These are phyloP conservation scores for Striga hermonthica DNA, from an alignment of 305 asterid genomes.

Conservation along the genomic window DNA sequence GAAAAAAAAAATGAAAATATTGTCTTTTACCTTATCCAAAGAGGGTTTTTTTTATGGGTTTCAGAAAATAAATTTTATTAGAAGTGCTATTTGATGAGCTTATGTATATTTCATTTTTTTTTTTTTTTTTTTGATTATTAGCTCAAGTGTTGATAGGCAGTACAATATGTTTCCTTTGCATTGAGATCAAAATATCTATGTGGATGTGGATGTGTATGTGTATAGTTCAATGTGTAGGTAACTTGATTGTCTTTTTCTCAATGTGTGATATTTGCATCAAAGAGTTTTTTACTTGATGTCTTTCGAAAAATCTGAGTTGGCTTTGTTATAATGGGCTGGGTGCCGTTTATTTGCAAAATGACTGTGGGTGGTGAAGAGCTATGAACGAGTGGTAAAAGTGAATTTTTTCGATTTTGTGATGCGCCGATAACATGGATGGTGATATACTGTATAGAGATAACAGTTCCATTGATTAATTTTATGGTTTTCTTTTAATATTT, in stretches of 20 bases:
- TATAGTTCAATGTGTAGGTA: not conserved
- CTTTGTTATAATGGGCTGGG: conserved; percentile 18
- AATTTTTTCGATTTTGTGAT: not conserved
- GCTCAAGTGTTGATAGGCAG: not conserved
- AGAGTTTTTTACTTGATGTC: not conserved
- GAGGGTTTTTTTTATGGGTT: not conserved
- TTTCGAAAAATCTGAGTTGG: not conserved
- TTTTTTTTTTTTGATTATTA: too few species aligned
- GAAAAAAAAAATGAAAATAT: too few species aligned
- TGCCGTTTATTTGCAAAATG: not conserved
- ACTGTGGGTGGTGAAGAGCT: conserved; percentile 4
- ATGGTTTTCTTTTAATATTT: too few species aligned
- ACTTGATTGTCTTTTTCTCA: not conserved
- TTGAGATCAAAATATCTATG: not conserved
- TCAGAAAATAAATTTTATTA: not conserved
- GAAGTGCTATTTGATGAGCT: not conserved
- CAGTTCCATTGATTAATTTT: too few species aligned
- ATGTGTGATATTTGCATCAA: too few species aligned
- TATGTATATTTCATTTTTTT: not conserved
- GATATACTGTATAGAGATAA: too few species aligned
- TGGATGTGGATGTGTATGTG: not conserved
- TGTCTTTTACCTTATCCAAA: too few species aligned
- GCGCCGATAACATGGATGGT: too few species aligned
- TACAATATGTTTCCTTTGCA: not conserved
- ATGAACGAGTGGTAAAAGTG: conserved; percentile 20